Base-by-base conservation (phyloP, 2,329 filamentous ascomycete species). In the Fusarium citri region DNA sequence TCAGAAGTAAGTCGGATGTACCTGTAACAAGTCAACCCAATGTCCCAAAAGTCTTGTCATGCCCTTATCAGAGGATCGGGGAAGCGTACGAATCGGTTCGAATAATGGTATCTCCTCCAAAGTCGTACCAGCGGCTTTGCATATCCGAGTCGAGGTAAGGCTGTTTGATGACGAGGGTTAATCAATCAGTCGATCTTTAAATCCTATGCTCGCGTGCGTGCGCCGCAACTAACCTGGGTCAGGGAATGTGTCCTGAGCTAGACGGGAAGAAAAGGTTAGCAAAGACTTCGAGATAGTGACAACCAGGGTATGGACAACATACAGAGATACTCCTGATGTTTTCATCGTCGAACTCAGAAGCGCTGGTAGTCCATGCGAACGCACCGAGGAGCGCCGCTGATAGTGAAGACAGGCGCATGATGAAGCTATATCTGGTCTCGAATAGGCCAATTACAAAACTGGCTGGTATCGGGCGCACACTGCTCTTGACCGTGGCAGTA, bases 41-140 rank as follows among this genome's bases (percentile, higher is more conserved):
- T 67, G 60, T 58, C 50, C 54, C 34, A 55, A 54, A 54, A 54
- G 45, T 55, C 57, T 53, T 26, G 40, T 55, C 61, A 53, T 23
- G 30, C 30, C 48, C 37, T 49, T 62, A 46, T 71, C 45, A 62
- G 55, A 47, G 58, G 43, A 41, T 51, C 49, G 59, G 56, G 59
- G 53, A 37, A 68, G 81, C 86, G 70, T 88, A 91, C 89, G 87
- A 87, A 78, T 91, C 89, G 71, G 89, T 89, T 74, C 89, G 85
- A 76, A 98, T 88, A 76, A 99, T 91, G 42, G 95, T 94, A 83
- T 97, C 94, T 78, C 95, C 96, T 79, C 96, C 96, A 87, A 97
- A 99, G 84, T 99, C 96, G 83, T 95, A 99, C 95, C 96, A 99
- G 79, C 96, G 91, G 84, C 93, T 97, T 84, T 97, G 92, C 91